phyloP scores from a whole-genome alignment of 139 green algal genomes.

The Pleodorina starrii region DNA sequence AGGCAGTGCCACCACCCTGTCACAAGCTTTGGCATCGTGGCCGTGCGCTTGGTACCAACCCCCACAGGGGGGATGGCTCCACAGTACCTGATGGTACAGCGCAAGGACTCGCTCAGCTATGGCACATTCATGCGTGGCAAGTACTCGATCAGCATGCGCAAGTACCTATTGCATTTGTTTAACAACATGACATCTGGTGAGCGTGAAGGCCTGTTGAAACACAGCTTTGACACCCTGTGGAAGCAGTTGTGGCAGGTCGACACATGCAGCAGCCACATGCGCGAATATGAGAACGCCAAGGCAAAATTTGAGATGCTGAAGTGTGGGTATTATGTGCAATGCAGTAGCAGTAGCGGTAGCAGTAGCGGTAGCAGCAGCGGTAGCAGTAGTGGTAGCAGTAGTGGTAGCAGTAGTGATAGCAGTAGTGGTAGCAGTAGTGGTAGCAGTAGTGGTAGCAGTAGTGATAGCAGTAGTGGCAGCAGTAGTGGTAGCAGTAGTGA shows the following conservation, averaged over 20 bases:
- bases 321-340: not conserved
- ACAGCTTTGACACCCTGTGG: slow-evolving; percentile 21
- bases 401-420: no score
- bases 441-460: no score
- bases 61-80: not conserved
- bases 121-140: slow-evolving; percentile 53
- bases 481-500: no score
- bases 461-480: no score
- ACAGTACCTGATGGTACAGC: slow-evolving; percentile 51
- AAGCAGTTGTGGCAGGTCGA: slow-evolving; percentile 36
- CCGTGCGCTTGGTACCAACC: not conserved
- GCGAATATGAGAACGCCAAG: slow-evolving; percentile 22
- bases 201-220: not conserved
- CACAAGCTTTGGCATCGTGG: slow-evolving; percentile 30
- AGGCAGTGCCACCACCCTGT: slow-evolving; percentile 33
- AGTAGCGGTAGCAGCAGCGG: not conserved
- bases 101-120: slow-evolving; percentile 48
- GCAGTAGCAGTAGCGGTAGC: not conserved
- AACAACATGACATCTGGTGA: slow-evolving; percentile 28
- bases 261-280: not conserved
- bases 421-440: no score
- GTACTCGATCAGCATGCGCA: not conserved
- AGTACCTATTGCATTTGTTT: slow-evolving; percentile 33
- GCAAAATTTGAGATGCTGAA: not conserved
- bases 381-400: not conserved